Percentiles rank a stretch among this genome's conserved stretches.
Conservation (phyloP, 2,329 filamentous ascomycete genomes). For the Hawksworthiomyces lignivorus region DNA sequence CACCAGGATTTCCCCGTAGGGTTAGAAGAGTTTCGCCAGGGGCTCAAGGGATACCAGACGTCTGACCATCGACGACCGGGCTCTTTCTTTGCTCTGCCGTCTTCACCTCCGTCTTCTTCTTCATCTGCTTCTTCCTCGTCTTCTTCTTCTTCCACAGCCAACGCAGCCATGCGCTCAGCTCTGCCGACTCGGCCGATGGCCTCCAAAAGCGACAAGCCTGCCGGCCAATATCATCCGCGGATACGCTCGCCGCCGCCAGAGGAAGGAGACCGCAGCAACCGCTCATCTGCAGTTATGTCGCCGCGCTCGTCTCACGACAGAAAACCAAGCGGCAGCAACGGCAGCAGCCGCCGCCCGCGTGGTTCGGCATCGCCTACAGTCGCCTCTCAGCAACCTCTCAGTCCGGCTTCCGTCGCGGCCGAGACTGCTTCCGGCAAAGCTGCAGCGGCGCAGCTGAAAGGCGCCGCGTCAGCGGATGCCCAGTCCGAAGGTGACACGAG, state of each 20-base stretch:
- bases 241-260: slow-evolving; percentile 19
- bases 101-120: too few relatives aligned
- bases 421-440: slow-evolving; percentile 4
- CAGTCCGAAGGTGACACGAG: slow-evolving; percentile 12
- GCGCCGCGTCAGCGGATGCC: slow-evolving; percentile 4
- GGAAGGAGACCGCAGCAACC: slow-evolving; percentile 14
- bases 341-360: slow-evolving; percentile 4
- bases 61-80: background rate
- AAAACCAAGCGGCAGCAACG: background rate
- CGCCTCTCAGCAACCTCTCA: slow-evolving; percentile 9
- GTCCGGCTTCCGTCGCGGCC: slow-evolving; percentile 13
- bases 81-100: too few relatives aligned
- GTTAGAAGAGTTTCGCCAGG: too few relatives aligned
- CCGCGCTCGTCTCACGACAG: background rate
- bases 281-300: slow-evolving; percentile 3
- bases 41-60: slow-evolving; percentile 4
- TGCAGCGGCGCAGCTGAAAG: slow-evolving; percentile 7
- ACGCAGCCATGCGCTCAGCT: slow-evolving; percentile 14
- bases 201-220: slow-evolving; percentile 11
- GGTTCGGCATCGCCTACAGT: slow-evolving; percentile 4
- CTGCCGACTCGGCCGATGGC: slow-evolving; percentile 19
- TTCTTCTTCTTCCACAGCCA: background rate
- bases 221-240: slow-evolving; percentile 8
- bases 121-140: background rate
- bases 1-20: too few relatives aligned